Evolutionary conservation across 2,329 filamentous ascomycete genomes (phyloP).

Genomic region (Nothophaeocryptopus gaeumannii): DNA sequence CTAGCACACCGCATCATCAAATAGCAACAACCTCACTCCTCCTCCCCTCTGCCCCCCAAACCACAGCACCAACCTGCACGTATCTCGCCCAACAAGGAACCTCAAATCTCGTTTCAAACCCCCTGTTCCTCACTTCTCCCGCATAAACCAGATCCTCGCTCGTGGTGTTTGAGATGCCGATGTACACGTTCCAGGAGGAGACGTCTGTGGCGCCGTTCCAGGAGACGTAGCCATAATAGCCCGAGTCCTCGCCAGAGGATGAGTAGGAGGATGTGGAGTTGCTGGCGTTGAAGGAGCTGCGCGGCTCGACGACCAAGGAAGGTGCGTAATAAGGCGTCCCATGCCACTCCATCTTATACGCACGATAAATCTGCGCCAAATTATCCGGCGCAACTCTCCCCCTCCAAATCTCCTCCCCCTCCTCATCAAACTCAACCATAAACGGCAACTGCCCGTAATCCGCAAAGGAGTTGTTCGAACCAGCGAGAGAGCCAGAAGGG

Average conservation of each 20-base stretch:
- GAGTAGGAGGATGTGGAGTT: neutral
- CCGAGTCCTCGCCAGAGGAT: neutral
- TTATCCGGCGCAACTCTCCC: conserved; percentile 18
- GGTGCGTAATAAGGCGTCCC: conserved; percentile 17
- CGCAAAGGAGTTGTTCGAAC: conserved; percentile 22
- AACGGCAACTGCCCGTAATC: conserved; percentile 24
- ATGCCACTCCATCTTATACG: conserved; percentile 25
- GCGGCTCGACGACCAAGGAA: conserved; percentile 7
- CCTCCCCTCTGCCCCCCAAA: conserved; percentile 10
- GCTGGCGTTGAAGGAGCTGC: neutral
- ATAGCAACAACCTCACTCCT: conserved; percentile 6
- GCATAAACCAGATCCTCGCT: conserved; percentile 2
- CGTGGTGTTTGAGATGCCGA: conserved; percentile 1
- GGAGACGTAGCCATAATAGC: conserved; percentile 22
- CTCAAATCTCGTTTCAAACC: conserved; percentile 25
- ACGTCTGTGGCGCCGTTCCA: conserved; percentile 34
- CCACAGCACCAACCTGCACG: conserved; percentile 23
- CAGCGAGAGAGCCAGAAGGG: neutral
- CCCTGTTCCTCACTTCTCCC: conserved; percentile 10
- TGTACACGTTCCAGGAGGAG: conserved; percentile 25
- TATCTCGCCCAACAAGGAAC: conserved; percentile 12
- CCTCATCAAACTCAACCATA: conserved; percentile 20
- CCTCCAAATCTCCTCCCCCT: conserved; percentile 16
- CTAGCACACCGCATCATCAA: too few species aligned
- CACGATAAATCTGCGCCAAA: conserved; percentile 23